These are phyloP conservation scores for Exidia glandulosa DNA, from an alignment of 768 basidiomycete species.

Conservation along the genomic window DNA sequence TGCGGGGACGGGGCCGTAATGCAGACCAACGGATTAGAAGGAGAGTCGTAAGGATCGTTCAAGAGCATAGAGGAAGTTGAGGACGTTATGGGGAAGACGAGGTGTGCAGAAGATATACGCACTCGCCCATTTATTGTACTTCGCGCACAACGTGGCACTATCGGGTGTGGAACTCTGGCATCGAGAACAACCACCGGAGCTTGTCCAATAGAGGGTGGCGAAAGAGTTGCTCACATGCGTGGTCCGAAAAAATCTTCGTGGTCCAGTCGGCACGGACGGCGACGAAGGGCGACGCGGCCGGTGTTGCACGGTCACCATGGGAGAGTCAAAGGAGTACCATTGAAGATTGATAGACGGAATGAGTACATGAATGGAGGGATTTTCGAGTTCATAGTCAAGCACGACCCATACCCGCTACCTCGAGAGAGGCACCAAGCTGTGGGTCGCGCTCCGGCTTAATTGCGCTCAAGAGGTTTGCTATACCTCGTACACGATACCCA, in stretches of 20 bases:
- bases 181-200: too few relatives aligned
- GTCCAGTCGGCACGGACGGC: too few relatives aligned
- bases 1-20: background rate
- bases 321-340: too few relatives aligned
- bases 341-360: background rate
- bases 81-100: background rate
- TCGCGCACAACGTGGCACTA: too few relatives aligned
- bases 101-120: background rate
- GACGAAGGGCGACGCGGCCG: too few relatives aligned
- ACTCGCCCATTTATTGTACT: background rate
- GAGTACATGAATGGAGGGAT: background rate
- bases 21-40: background rate
- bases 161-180: too few relatives aligned
- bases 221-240: too few relatives aligned
- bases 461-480: conserved; percentile 34
- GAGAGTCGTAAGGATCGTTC: background rate
- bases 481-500: conserved; percentile 43
- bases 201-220: too few relatives aligned
- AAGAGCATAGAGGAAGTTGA: background rate
- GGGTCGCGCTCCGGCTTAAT: conserved; percentile 72
- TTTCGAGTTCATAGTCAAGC: conserved; percentile 58
- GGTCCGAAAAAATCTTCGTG: too few relatives aligned
- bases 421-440: conserved; percentile 25
- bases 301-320: too few relatives aligned
- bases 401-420: conserved; percentile 35